Evolutionary conservation across 176 grass and related monocot species (phyloP), one percentile per base, ranked within the genome.

Genomic region (Carex myosuroides): DNA sequence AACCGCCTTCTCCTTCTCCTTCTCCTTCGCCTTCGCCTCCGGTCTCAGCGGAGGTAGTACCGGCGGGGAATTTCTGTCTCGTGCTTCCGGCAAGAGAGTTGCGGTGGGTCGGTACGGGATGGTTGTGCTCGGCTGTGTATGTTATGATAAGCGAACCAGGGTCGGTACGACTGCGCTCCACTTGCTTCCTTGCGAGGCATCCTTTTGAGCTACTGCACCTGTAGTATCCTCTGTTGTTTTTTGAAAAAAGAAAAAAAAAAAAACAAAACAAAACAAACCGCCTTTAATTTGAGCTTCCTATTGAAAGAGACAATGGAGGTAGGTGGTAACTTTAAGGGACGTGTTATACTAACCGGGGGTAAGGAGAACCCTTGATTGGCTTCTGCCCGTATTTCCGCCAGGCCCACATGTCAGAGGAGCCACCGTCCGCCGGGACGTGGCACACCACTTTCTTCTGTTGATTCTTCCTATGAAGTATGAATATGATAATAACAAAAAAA

Each of bases 371-470:
- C 82, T 97, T 97, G 90, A 97, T 97, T 11, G 90, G 94, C 60
- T 97, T 97, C 94, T 97, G 94, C 14, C 94, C 94, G 80, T 97
- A 97, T 83, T 97, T 97, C 6, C 92, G 90, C 94, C 94, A 97
- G 56, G 94, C 94, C 94, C 94, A 97, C 46, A 70, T 78, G 72
- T 98, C 95, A 13, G 90, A 82, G 48, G 90, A 81, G 61, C 84
- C 64, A 63, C 52, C 83, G 55, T 90, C 85, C 48, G 67, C 84
- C 59, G 86, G 70, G 71, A 97, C 90, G 0, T 91, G 84, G 21
- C 26, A 64, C 79, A 92, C 90, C 60, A 86, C 87, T 68, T 84
- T 94, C 71, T 63, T 85, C 72, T 84, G 84, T 88, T 88, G 89
- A 75, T 87, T 94, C 84, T 90, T 97, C 85, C 92, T 97, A 70